Evolutionary conservation across 2,329 filamentous ascomycete genomes (phyloP).

Genomic region (Tolypocladium endophyticum): DNA sequence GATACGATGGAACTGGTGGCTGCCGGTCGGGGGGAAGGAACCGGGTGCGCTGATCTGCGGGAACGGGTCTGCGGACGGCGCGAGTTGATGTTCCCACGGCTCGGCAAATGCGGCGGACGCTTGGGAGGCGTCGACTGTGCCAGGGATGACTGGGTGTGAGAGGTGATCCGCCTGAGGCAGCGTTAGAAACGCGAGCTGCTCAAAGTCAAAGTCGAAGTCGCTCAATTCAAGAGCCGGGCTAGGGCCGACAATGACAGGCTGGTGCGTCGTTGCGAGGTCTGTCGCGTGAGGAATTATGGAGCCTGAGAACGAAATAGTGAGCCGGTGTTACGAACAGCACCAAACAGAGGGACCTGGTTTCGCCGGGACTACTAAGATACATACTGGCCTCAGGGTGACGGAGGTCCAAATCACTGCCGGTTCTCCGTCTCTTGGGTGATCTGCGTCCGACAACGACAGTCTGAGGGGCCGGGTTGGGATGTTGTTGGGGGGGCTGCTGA

Average conservation of each 20-base stretch:
- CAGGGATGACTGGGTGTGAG: constrained; percentile 15
- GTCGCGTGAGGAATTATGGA: constrained; percentile 15
- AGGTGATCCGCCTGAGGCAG: constrained; percentile 13
- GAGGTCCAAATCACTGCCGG: constrained; percentile 20
- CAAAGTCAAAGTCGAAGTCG: constrained; percentile 25
- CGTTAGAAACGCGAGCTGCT: constrained; percentile 19
- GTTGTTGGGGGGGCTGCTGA: constrained; percentile 3
- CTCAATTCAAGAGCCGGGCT: constrained; percentile 17
- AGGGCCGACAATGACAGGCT: constrained; percentile 17
- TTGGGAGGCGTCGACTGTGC: constrained; percentile 7
- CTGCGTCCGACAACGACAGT: constrained; percentile 12
- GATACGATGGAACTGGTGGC: not conserved
- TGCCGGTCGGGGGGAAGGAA: not conserved
- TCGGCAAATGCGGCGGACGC: constrained; percentile 10
- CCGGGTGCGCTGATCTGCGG: not conserved
- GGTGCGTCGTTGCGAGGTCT: constrained; percentile 12
- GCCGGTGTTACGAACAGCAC: constrained; percentile 5
- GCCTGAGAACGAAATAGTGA: constrained; percentile 13
- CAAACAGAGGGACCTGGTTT: not conserved
- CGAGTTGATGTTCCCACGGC: constrained; percentile 11
- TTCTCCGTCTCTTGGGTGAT: constrained; percentile 27
- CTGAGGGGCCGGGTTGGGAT: constrained; percentile 4
- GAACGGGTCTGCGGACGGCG: constrained; percentile 4
- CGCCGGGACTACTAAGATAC: constrained; percentile 6
- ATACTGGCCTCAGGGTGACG: constrained; percentile 24